Evolutionary conservation across 139 green algal genomes (phyloP), one percentile per base, ranked within the genome.

Genomic region (Desmodesmus armatus): DNA sequence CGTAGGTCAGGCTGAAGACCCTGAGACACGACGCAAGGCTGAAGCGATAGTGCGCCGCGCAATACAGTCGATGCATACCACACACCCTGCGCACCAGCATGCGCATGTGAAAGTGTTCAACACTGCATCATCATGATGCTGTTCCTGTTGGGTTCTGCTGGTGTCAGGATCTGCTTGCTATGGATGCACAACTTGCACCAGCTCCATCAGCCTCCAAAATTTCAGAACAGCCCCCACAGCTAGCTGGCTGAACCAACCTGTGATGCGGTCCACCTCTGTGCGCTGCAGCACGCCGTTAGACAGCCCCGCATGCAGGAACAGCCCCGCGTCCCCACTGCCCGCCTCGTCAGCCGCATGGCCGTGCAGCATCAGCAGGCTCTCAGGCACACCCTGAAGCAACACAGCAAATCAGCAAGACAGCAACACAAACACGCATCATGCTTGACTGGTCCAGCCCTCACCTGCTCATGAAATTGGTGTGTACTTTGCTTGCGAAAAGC

Each of bases 241-340:
- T 47, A 17, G 72, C 27, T n/a, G 47, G 3, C 37, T n/a, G n/a
- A 17, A 5, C 76, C 51, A 70, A 87, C 82, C 85, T 88, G 58
- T 98, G 88, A 87, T 93, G 76, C 43, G 94, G 91, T 99, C 96
- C 40, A 99, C 93, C 88, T 99, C 96, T 11, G 95, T 98, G 37
- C 98, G 92, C 84, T 97, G 89, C 85, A 99, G 94, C 82, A 99
- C 91, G 69, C 98, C 98, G 85, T 98, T 99, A 33, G 91, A 79
- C 47, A 99, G 92, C 11, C 96, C 97, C n/a, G 95, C 91, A 78
- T 98, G 95, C 62, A 99, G 88, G 91, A 98, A 99, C 13, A 99
- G 87, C 31, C 91, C 90, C 3, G 73, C 76, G 47, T 82, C 82
- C 29, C 71, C 82, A 41, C 39, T 43, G 39, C 89, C 88, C 0